Percentiles rank a stretch among this genome's conserved stretches.
These are phyloP conservation scores for Phoenix roebelenii DNA, from an alignment of 176 grass and related monocot species.

Conservation along the genomic window DNA sequence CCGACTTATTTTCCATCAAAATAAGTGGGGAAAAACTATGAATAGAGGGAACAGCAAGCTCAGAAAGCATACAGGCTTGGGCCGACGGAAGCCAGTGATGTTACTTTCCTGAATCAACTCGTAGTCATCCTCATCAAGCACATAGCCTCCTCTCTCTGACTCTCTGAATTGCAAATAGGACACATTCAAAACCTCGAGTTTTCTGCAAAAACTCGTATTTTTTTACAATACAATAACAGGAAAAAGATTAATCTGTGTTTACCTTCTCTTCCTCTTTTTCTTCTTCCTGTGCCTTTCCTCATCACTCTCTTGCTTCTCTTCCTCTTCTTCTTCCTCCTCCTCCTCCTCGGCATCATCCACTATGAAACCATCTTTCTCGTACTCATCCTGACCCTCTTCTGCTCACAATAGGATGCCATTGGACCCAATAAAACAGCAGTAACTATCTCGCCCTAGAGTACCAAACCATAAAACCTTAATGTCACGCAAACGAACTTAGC, in stretches of 20 bases:
- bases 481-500: background rate
- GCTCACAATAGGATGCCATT: slow-evolving; percentile 8
- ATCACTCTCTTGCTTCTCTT: slow-evolving; percentile 47
- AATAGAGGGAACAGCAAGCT: background rate
- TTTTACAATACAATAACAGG: background rate
- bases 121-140: slow-evolving; percentile 97
- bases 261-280: slow-evolving; percentile 68
- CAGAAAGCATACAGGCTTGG: slow-evolving; percentile 55
- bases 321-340: slow-evolving; percentile 67
- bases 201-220: no score
- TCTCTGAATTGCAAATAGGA: slow-evolving; percentile 34
- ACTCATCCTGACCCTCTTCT: slow-evolving; percentile 88
- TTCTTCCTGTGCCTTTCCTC: slow-evolving; percentile 80
- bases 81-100: slow-evolving; percentile 64
- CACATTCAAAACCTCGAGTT: no score
- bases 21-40: no score
- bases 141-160: slow-evolving; percentile 57
- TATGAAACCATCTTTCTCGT: slow-evolving; percentile 94
- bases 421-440: background rate
- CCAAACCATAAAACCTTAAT: background rate
- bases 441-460: background rate
- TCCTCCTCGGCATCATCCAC: slow-evolving; percentile 89
- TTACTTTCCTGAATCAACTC: slow-evolving; percentile 94
- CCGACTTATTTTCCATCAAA: no score
- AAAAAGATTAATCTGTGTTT: background rate